A percentile compares a stretch with the other conserved stretches of the same genome.
Conservation (phyloP, 2,329 filamentous ascomycete genomes). For the Leptodontidium sp. region DNA sequence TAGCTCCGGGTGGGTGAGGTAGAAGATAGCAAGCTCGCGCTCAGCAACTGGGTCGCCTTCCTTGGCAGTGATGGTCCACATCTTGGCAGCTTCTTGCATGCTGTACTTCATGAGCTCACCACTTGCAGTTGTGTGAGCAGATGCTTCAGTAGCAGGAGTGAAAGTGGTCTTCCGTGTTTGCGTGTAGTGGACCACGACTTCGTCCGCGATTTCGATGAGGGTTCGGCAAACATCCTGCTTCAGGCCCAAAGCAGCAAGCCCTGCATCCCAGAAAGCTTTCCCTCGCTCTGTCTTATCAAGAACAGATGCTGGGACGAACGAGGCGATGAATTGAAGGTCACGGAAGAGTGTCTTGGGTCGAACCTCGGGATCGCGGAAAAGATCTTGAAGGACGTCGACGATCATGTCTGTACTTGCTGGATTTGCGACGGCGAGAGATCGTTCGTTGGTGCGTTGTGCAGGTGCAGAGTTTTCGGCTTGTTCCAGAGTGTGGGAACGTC, state of each 20-base stretch:
- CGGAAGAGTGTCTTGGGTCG: slow-evolving; percentile 84
- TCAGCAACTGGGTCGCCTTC: slow-evolving; percentile 90
- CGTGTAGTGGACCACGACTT: slow-evolving; percentile 73
- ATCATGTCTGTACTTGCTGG: slow-evolving; percentile 58
- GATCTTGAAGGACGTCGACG: slow-evolving; percentile 69
- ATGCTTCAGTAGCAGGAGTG: slow-evolving; percentile 25
- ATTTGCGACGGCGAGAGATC: slow-evolving; percentile 66
- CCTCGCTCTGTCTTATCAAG: slow-evolving; percentile 69
- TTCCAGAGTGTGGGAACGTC: slow-evolving; percentile 65
- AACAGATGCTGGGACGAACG: slow-evolving; percentile 67
- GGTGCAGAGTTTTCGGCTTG: slow-evolving; percentile 65
- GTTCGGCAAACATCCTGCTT: slow-evolving; percentile 85
- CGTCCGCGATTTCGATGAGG: slow-evolving; percentile 70
- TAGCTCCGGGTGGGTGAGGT: slow-evolving; percentile 89
- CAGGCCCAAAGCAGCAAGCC: slow-evolving; percentile 84
- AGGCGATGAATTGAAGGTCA: slow-evolving; percentile 78
- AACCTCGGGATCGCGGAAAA: slow-evolving; percentile 73
- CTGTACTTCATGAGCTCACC: slow-evolving; percentile 66
- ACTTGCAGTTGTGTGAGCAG: slow-evolving; percentile 46
- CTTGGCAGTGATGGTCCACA: slow-evolving; percentile 93
- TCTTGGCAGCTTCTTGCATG: slow-evolving; percentile 82
- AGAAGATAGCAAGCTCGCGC: slow-evolving; percentile 91
- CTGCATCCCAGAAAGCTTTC: slow-evolving; percentile 85
- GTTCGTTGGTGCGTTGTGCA: slow-evolving; percentile 79
- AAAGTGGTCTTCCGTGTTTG: slow-evolving; percentile 60